Conservation (phyloP, 2,329 filamentous ascomycete species). For the Aspergillus novofumigatus region DNA sequence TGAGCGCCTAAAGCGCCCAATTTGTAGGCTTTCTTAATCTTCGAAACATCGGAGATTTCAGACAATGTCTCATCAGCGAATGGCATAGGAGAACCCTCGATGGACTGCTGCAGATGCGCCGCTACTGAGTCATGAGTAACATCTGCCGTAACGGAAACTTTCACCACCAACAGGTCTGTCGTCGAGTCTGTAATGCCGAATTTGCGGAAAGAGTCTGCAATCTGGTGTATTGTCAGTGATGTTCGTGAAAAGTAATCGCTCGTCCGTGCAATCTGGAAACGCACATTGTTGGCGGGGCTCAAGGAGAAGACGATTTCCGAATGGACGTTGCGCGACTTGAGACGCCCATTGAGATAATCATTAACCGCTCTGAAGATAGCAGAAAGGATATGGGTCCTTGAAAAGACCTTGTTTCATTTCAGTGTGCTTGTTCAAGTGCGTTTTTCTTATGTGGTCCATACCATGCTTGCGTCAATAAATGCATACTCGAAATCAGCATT, state of each 20-base stretch:
- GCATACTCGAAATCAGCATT: conserved; percentile 90
- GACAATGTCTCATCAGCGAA: conserved; percentile 63
- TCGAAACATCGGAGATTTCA: conserved; percentile 58
- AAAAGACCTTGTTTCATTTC: conserved; percentile 55
- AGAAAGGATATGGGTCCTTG: conserved; percentile 67
- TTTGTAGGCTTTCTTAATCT: conserved; percentile 83
- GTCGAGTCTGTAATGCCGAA: conserved; percentile 75
- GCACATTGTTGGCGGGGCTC: conserved; percentile 76
- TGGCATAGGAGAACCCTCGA: conserved; percentile 58
- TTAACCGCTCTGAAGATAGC: conserved; percentile 75
- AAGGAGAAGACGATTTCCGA: conserved; percentile 81
- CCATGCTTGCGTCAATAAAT: conserved; percentile 79
- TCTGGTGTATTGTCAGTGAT: conserved; percentile 50
- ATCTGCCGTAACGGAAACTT: conserved; percentile 58
- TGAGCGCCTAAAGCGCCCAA: conserved; percentile 56
- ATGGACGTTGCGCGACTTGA: conserved; percentile 81
- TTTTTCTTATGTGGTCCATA: conserved; percentile 38
- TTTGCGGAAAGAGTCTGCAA: conserved; percentile 83
- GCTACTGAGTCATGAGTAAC: conserved; percentile 48
- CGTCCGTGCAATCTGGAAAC: conserved; percentile 12
- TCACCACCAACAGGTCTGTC: conserved; percentile 71
- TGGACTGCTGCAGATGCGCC: conserved; percentile 56
- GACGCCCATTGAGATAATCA: conserved; percentile 54
- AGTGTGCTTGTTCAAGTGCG: not conserved
- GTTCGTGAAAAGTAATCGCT: not conserved